Percentiles rank a stretch among this genome's conserved stretches.
Conservation (phyloP, 306 rosid genomes). For the Cotoneaster glaucophyllus region DNA sequence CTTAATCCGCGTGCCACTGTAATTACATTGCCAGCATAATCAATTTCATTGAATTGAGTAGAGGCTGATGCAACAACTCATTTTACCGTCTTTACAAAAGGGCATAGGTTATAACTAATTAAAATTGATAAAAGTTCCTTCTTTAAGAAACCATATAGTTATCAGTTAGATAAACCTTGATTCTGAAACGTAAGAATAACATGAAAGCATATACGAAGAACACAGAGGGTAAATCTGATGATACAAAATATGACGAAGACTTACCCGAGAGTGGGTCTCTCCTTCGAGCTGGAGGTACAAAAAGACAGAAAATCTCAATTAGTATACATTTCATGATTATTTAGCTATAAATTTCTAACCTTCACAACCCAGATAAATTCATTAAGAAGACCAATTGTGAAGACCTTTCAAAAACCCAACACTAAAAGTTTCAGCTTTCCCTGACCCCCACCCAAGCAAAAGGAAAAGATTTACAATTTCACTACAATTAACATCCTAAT, state of each 20-base stretch:
- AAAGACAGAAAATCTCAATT: neutral
- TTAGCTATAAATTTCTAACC: neutral
- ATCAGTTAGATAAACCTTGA: neutral
- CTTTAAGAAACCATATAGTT: neutral
- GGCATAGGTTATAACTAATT: neutral
- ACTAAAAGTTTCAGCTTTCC: neutral
- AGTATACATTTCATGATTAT: neutral
- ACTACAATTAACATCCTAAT: neutral
- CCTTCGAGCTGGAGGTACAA: conserved; percentile 86
- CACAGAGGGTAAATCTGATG: neutral
- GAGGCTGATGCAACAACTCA: neutral
- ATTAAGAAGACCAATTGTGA: neutral
- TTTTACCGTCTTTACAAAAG: neutral
- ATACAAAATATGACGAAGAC: conserved; percentile 10
- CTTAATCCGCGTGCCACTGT: conserved; percentile 99
- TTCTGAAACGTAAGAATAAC: neutral
- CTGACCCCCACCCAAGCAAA: neutral
- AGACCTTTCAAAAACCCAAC: neutral
- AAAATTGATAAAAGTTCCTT: too few relatives aligned
- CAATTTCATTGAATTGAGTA: neutral
- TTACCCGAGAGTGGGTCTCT: conserved; percentile 99
- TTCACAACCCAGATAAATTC: neutral
- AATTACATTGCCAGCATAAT: neutral
- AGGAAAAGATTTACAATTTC: neutral
- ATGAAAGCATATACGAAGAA: neutral